Conservation (phyloP, 2,329 filamentous ascomycete species). For the Grosmannia clavigera region DNA sequence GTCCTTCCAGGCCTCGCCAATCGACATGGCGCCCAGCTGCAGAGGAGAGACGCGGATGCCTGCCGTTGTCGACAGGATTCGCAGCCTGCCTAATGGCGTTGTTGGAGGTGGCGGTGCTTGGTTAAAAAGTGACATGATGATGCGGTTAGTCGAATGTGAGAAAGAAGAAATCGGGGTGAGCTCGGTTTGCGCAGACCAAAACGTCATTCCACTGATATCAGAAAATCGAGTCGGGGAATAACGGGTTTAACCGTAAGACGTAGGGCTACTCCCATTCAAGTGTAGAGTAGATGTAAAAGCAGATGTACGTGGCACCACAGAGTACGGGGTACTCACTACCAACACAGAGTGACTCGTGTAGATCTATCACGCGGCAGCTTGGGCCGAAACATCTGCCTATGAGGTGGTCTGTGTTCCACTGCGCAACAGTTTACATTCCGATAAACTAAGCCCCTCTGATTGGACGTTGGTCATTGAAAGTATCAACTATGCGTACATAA, state of each 20-base stretch:
- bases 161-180: neutral
- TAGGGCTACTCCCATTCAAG: no score
- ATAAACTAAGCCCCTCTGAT: no score
- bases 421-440: no score
- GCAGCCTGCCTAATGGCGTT: slow-evolving; percentile 40
- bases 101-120: slow-evolving; percentile 1
- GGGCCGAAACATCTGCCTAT: no score
- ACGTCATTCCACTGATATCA: neutral
- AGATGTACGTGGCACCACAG: no score
- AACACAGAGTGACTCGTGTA: no score
- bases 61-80: slow-evolving; percentile 36
- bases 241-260: neutral
- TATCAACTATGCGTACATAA: no score
- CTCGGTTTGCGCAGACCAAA: neutral
- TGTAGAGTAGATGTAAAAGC: no score
- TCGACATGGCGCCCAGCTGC: slow-evolving; percentile 39
- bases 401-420: no score
- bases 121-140: slow-evolving; percentile 4
- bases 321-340: no score
- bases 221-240: neutral
- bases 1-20: slow-evolving; percentile 15
- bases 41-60: slow-evolving; percentile 40
- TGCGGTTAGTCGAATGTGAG: neutral
- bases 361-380: no score
- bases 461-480: no score